Percentiles rank a stretch among this genome's conserved stretches.
These are phyloP conservation scores for Oryza australiensis DNA, from an alignment of 176 grass and related monocot species.

Conservation along the genomic window DNA sequence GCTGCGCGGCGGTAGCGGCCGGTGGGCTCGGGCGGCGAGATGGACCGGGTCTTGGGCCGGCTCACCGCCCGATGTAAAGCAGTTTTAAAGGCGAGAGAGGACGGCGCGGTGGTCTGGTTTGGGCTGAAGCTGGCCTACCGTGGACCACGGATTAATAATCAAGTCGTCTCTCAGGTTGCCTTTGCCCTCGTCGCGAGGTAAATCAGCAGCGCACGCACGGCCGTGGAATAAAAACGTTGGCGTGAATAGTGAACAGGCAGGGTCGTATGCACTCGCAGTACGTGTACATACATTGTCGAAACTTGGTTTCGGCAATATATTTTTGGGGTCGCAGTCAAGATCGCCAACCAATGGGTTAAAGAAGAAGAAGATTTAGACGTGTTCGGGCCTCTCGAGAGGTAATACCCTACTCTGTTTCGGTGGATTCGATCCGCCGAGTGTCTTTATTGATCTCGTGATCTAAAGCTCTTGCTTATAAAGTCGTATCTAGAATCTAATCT, in stretches of 20 bases:
- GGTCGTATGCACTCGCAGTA: background rate
- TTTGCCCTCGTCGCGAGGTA: background rate
- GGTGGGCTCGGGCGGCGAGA: background rate
- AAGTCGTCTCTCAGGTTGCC: background rate
- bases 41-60: background rate
- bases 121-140: background rate
- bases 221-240: background rate
- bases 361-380: too few relatives aligned
- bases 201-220: background rate
- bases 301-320: too few relatives aligned
- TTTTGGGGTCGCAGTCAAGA: too few relatives aligned
- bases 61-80: conserved; percentile 4
- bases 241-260: background rate
- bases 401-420: too few relatives aligned
- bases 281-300: too few relatives aligned
- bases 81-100: background rate
- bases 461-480: too few relatives aligned
- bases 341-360: too few relatives aligned
- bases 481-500: too few relatives aligned
- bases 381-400: too few relatives aligned
- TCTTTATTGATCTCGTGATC: too few relatives aligned
- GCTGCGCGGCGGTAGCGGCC: background rate
- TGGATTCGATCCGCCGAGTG: too few relatives aligned
- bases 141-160: background rate
- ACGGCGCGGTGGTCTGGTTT: background rate